Evolutionary conservation across 2,329 filamentous ascomycete genomes (phyloP), one percentile per base, ranked within the genome.

Genomic region (Ustulina deusta): DNA sequence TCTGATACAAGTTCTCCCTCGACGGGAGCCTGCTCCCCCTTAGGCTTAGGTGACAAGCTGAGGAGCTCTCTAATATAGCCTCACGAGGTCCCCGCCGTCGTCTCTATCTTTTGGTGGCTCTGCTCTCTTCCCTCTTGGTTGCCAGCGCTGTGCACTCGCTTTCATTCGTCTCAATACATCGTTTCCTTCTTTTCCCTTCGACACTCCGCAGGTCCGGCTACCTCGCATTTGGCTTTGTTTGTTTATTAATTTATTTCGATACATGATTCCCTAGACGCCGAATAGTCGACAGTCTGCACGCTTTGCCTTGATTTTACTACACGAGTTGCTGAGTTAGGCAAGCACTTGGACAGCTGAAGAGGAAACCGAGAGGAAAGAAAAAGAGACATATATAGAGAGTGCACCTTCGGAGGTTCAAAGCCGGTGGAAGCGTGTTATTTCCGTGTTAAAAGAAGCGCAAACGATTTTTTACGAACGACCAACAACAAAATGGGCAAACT

Each of bases 401-500:
- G 68, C 62, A 72, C 55, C 59, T 71, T 60, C 61, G 71, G 61
- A 72, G 63, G 72, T 44, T 55, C 62, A 71, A 61, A 68, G 57
- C 56, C 52, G 66, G 61, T 65, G 22, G 15, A 63, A 71, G 27
- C 17, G 63, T 65, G 20, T 44, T 71, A 63, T 59, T 58, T 40
- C 36, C 40, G 59, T 13, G 38, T 63, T 27, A 9, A 73, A 63
- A 51, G 32, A 64, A 57, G 22, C 46, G 17, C 44, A 49, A 36
- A 61, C 46, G 49, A 65, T 38, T 56, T 25, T 34, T 67, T 22
- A 69, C 63, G 34, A 62, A 48, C 56, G 20, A 70, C 25, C 54
- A 63, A 71, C 65, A 72, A 56, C 80, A 83, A 73, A 71, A 99
- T 99, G 96, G 96, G 96, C 81, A 96, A 91, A 83, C 90, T 99